These are phyloP conservation scores for Chlamydomonas reinhardtii DNA, from an alignment of 163 green algal species.

Conservation along the genomic window DNA sequence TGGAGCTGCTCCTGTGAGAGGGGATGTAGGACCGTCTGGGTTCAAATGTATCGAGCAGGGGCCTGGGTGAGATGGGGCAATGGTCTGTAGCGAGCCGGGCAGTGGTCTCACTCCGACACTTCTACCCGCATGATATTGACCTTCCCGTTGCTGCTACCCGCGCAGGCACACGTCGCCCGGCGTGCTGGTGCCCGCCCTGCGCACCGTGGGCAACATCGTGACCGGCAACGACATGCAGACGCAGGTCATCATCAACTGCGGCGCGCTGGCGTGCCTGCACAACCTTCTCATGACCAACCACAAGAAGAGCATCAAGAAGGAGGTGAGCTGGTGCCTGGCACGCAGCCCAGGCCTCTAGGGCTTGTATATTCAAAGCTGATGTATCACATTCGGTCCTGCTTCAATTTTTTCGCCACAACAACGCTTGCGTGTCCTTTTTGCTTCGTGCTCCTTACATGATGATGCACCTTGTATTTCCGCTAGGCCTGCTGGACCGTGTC, in stretches of 20 bases:
- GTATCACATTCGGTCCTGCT: too few relatives aligned
- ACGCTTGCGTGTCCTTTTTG: too few relatives aligned
- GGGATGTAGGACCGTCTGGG: too few relatives aligned
- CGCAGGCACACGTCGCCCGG: constrained; percentile 83
- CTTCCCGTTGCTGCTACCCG: too few relatives aligned
- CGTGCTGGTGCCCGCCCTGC: constrained; percentile 97
- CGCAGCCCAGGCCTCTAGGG: too few relatives aligned
- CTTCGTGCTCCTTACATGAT: too few relatives aligned
- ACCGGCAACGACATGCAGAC: constrained; percentile 99
- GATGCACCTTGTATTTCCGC: too few relatives aligned
- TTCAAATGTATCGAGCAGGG: neutral
- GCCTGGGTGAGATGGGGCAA: neutral
- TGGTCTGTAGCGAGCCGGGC: too few relatives aligned
- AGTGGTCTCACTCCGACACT: too few relatives aligned
- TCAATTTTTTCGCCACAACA: too few relatives aligned
- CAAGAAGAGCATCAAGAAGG: constrained; percentile 99
- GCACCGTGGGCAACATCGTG: constrained; percentile 99
- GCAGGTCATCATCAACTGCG: constrained; percentile 98
- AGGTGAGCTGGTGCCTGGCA: constrained; percentile 51
- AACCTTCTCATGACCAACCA: constrained; percentile 92
- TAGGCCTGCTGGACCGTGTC: constrained; percentile 99
- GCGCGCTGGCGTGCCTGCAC: constrained; percentile 92
- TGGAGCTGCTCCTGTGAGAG: constrained; percentile 95
- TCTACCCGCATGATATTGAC: too few relatives aligned
- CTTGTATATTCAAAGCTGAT: too few relatives aligned